phyloP scores from a whole-genome alignment of 176 grass and related monocot species.

The Phoenix dactylifera region DNA sequence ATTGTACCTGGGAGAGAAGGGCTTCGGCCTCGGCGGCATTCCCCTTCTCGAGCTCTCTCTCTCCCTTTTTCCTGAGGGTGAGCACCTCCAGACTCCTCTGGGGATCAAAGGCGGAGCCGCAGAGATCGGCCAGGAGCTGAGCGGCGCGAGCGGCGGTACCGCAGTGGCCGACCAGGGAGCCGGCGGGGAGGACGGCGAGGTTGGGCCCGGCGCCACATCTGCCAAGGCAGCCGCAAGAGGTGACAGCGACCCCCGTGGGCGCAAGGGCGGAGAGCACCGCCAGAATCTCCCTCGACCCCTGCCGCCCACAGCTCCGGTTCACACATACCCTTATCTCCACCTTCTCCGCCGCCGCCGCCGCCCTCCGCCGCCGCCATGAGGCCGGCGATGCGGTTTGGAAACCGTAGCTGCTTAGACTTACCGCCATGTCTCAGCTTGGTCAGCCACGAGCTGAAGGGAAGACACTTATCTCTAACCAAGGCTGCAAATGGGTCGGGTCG shows the following conservation, averaged over 20 bases:
- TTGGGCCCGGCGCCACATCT: slow-evolving; percentile 74
- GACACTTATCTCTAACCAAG: no score
- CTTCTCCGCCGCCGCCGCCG: neutral
- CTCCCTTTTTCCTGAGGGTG: slow-evolving; percentile 39
- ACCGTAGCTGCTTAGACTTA: no score
- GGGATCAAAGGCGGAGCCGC: slow-evolving; percentile 47
- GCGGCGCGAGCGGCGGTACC: slow-evolving; percentile 56
- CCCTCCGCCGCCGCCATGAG: neutral
- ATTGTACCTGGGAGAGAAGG: slow-evolving; percentile 61
- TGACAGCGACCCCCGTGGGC: slow-evolving; percentile 47
- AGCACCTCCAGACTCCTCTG: slow-evolving; percentile 43
- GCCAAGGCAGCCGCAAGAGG: slow-evolving; percentile 69
- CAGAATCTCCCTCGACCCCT: slow-evolving; percentile 66
- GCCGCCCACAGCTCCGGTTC: slow-evolving; percentile 72
- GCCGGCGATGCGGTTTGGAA: no score
- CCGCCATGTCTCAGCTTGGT: no score
- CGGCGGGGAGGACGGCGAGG: slow-evolving; percentile 30
- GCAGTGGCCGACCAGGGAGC: slow-evolving; percentile 39
- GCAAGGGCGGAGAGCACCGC: slow-evolving; percentile 45
- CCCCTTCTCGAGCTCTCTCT: slow-evolving; percentile 42
- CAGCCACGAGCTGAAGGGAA: no score
- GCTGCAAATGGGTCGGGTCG: no score
- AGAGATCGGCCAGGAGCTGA: slow-evolving; percentile 44
- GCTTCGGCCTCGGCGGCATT: slow-evolving; percentile 41
- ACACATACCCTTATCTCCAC: slow-evolving; percentile 71